Evolutionary conservation across 2,329 filamentous ascomycete species (phyloP), one percentile per base, ranked within the genome.

Genomic region (Byssochlamys sp.): DNA sequence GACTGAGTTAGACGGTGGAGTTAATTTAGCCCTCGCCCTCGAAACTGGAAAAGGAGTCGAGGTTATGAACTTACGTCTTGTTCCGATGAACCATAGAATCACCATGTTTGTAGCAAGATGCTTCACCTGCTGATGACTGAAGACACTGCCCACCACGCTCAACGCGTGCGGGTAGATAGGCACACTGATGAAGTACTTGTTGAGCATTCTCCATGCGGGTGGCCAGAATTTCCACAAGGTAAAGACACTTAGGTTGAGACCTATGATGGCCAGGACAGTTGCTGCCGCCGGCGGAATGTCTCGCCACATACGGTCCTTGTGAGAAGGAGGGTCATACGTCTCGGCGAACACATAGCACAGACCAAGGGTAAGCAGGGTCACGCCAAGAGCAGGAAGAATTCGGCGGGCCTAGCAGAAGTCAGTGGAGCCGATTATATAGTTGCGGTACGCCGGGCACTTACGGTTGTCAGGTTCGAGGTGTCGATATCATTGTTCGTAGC

Each of bases 61-160:
- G 35, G 7, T 64, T 63, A 27, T 60, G 57, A 9, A 66, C 70
- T 68, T 68, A 78, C 77, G 69, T 58, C 73, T 71, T 35, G 78
- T 76, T 1, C 82, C 83, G 57, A 84, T 76, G 57, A 83, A 71
- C 70, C 75, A 79, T 29, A 86, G 66, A 28, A 78, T 72, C 54
- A 78, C 63, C 74, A 84, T 80, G 65, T 86, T 86, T 11, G 69
- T 68, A 24, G 74, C 68, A 3, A 83, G 65, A 67, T 86, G 84
- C 52, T 67, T 67, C 55, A 79, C 66, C 6, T 75, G 72, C 53
- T 84, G 77, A 68, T 86, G 84, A 57, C 79, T 81, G 69, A 85
- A 84, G 10, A 78, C 70, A 63, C 78, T 81, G 19, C 80, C 78
- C 4, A 86, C 61, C 55, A 82, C 70, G 59, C 79, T 79, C 6